Evolutionary conservation across 2,329 filamentous ascomycete genomes (phyloP), one percentile per base, ranked within the genome.

Genomic region (Pseudogymnoascus sp.): DNA sequence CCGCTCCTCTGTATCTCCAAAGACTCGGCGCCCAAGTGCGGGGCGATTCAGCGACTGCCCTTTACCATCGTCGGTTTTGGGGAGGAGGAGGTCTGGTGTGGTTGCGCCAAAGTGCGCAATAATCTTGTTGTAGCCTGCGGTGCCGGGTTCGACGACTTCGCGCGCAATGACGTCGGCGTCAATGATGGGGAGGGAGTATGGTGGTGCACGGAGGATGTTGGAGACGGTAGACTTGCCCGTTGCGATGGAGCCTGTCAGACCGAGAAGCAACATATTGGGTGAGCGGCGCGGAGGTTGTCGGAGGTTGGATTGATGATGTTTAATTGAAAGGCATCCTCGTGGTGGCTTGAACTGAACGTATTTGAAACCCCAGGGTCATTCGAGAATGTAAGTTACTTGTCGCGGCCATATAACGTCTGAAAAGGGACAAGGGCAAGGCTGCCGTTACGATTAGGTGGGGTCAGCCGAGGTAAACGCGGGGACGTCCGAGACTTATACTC

Each of bases 211-310:
- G 70, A 99, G 89, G 69, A 96, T 83, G 40, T 83, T 81, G 29
- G 95, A 96, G 63, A 97, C 92, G 68, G 93, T 99, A 53, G 93
- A 96, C 83, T 99, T 99, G 75, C 95, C 95, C 5, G 95, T 99
- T 65, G 95, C 95, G 73, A 99, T 97, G 65, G 93, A 96, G 74
- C 95, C 95, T 7, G 95, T 99, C 26, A 99, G 86, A 64, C 95
- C 95, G 70, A 99, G 92, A 72, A 99, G 86, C 59, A 97, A 85
- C 95, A 97, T 97, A 62, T 44, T 68, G 59, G 11, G 61, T 61
- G 5, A 16, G 6, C 1, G 6, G 37, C 14, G 37, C 11, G 24
- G n/a, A 26, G 19, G 14, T 53, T 50, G 4, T 21, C 10, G 24
- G 61, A 29, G 24, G 7, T 53, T 53, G 10, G 8, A 11, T 35